Percentiles rank a stretch among this genome's conserved stretches.
Conservation (phyloP, 2,329 filamentous ascomycete genomes). For the Fusarium sp. region DNA sequence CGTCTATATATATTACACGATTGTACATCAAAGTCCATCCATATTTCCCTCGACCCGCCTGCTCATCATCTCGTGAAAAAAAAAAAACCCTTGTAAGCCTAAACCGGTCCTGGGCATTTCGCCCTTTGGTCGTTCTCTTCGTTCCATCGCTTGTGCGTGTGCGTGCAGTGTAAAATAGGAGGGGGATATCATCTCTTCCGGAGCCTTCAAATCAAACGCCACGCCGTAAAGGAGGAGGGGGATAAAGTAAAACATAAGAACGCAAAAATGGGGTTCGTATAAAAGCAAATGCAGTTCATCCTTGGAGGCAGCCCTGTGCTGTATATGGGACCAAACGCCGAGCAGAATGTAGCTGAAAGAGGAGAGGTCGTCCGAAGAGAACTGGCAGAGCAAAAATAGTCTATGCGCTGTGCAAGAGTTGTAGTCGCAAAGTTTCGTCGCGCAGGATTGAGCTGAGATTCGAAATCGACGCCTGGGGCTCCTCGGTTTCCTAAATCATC, state of each 20-base stretch:
- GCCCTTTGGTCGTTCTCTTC: constrained; percentile 21
- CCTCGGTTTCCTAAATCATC: constrained; percentile 50
- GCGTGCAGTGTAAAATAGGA: constrained; percentile 36
- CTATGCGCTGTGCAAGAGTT: constrained; percentile 15
- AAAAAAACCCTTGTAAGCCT: constrained; percentile 16
- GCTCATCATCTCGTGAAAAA: constrained; percentile 14
- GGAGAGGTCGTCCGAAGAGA: background rate
- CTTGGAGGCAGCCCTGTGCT: constrained; percentile 11
- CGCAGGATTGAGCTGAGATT: background rate
- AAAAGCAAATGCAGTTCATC: constrained; percentile 18
- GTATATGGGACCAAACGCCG: constrained; percentile 38
- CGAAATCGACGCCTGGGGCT: background rate
- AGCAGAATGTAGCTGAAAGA: constrained; percentile 23
- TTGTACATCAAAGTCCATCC: constrained; percentile 23
- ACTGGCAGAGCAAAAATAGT: constrained; percentile 2
- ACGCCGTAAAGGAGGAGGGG: constrained; percentile 26
- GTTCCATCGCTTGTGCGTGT: constrained; percentile 25
- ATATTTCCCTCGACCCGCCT: background rate
- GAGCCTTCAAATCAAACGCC: constrained; percentile 41
- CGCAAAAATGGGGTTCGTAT: background rate
- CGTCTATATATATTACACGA: constrained; percentile 43
- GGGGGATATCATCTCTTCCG: constrained; percentile 47
- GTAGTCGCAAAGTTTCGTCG: constrained; percentile 8
- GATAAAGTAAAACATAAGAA: background rate
- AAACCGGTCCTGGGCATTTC: background rate